Evolutionary conservation across 495 filamentous ascomycete genomes (phyloP).

Genomic region (Astrothelium subdiscretum): DNA sequence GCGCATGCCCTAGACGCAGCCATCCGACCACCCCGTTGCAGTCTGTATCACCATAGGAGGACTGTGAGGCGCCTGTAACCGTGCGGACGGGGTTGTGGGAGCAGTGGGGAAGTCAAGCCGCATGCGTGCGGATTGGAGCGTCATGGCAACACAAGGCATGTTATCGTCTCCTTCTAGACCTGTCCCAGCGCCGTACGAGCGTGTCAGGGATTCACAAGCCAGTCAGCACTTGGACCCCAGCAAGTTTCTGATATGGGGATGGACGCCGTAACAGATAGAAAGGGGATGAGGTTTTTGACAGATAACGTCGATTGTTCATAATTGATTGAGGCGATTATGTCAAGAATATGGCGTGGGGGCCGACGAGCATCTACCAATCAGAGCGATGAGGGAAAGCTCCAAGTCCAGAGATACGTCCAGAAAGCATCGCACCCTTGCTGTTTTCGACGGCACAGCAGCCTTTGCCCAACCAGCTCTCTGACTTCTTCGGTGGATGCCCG

Average conservation of each 20-base stretch:
- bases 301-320: background rate
- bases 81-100: background rate
- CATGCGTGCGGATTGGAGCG: background rate
- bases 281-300: background rate
- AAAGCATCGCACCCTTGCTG: background rate
- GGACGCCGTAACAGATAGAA: background rate
- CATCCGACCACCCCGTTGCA: background rate
- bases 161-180: background rate
- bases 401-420: background rate
- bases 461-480: background rate
- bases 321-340: background rate
- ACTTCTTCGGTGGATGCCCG: background rate
- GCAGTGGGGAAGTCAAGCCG: background rate
- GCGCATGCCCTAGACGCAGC: background rate
- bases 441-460: background rate
- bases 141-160: constrained; percentile 1
- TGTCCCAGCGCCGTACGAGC: background rate
- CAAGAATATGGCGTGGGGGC: background rate
- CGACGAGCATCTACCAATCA: background rate
- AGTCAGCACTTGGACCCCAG: background rate
- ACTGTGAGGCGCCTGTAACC: background rate
- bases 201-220: too few relatives aligned
- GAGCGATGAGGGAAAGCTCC: background rate
- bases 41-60: background rate
- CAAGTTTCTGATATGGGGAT: background rate